phyloP scores from a whole-genome alignment of 2,329 filamentous ascomycete genomes.

The Talaromyces amestolkiae region DNA sequence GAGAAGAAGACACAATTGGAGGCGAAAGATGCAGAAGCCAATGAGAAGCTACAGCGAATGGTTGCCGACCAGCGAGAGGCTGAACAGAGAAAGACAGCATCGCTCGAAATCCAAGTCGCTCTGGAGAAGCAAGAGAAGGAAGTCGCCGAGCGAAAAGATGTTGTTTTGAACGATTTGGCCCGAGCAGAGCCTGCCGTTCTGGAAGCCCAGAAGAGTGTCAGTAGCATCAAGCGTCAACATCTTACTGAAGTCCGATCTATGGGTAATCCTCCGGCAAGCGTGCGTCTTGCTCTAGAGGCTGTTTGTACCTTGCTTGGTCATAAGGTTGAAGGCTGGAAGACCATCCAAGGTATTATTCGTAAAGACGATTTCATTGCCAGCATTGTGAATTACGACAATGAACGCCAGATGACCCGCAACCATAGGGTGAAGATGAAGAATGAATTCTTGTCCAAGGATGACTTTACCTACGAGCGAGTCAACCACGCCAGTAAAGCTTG shows the following conservation, averaged over 20 bases:
- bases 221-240: conserved; percentile 97
- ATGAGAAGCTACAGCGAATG: conserved; percentile 97
- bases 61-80: conserved; percentile 92
- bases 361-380: conserved; percentile 96
- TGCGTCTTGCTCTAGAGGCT: conserved; percentile 89
- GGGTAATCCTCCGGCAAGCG: conserved; percentile 85
- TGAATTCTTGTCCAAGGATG: conserved; percentile 86
- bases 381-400: conserved; percentile 96
- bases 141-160: conserved; percentile 75
- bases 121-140: conserved; percentile 87
- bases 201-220: conserved; percentile 92
- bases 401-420: conserved; percentile 82
- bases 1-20: conserved; percentile 93
- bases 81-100: conserved; percentile 83
- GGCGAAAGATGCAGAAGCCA: conserved; percentile 90
- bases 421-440: conserved; percentile 85
- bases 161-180: conserved; percentile 83
- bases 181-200: conserved; percentile 89
- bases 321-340: conserved; percentile 87
- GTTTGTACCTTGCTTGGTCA: conserved; percentile 93
- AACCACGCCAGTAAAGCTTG: conserved; percentile 96
- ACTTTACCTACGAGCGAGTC: conserved; percentile 95
- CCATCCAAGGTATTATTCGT: conserved; percentile 81
- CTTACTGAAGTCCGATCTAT: conserved; percentile 97
- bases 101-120: conserved; percentile 81